Base-by-base conservation (phyloP, 805 yeast genomes). In the Cyberlindnera lachancei region DNA sequence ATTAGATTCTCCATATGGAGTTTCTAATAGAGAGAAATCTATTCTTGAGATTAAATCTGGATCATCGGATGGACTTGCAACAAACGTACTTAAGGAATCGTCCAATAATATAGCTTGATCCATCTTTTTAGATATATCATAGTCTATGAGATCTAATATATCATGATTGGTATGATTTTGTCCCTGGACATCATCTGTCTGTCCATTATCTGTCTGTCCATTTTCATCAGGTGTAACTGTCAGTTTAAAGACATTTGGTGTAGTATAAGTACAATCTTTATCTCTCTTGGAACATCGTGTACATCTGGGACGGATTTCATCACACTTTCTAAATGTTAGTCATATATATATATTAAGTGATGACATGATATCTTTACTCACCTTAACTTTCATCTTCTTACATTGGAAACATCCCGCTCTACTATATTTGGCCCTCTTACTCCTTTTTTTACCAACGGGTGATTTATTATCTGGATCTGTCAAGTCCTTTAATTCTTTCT, bases 361-460 rank as follows among this genome's bases (percentile, higher is more conserved):
- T n/a, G n/a, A n/a, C n/a, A n/a, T n/a, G n/a, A n/a, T n/a, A n/a
- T 12, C 12, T 11, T 18, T 7, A 34, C 48, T 12, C 27, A 44
- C 48, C 24, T 64, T 64, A 29, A 64, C 63, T 37, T 64, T 64
- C 32, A 66, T 52, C 18, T 66, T 50, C 37, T 63, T 64, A 41
- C 70, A 64, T 36, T 61, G 66, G 13, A 55, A 41, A 40, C 70
- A 64, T 4, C 70, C 70, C 13, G 52, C 54, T n/a, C 46, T 30
- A 25, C 53, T 48, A 27, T 49, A 49, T 14, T 34, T 48, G 23
- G 37, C 30, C n/a, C 42, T 23, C 23, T 25, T 46, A n/a, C n/a
- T n/a, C n/a, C n/a, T n/a, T n/a, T n/a, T n/a, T n/a, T n/a, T n/a
- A n/a, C n/a, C n/a, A n/a, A n/a, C n/a, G n/a, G n/a, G n/a, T n/a